Percentiles rank a stretch among this genome's conserved stretches.
Conservation (phyloP, 2,329 filamentous ascomycete species). For the Helotiales sp. region DNA sequence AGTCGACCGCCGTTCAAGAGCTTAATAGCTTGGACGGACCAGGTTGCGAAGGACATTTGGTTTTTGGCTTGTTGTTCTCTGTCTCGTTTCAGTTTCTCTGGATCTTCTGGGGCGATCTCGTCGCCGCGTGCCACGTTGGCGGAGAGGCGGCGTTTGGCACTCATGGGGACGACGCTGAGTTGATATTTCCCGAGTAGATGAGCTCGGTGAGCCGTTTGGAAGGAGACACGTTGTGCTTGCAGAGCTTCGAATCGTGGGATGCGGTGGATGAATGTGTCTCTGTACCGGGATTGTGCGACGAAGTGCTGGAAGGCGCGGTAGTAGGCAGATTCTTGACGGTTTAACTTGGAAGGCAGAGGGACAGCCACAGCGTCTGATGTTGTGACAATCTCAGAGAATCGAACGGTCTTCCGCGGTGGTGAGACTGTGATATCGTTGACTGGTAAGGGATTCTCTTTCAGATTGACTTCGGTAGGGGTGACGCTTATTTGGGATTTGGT, state of each 20-base stretch:
- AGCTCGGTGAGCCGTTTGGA: conserved; percentile 71
- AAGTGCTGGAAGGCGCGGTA: conserved; percentile 84
- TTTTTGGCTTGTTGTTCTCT: conserved; percentile 78
- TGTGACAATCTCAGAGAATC: conserved; percentile 58
- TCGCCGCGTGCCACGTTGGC: conserved; percentile 74
- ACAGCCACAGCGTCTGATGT: conserved; percentile 39
- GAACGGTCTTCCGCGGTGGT: conserved; percentile 70
- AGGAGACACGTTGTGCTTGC: conserved; percentile 77
- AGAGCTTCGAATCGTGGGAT: conserved; percentile 85
- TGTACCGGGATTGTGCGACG: conserved; percentile 61
- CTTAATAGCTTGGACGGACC: conserved; percentile 62
- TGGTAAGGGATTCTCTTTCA: not conserved
- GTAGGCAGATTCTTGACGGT: conserved; percentile 74
- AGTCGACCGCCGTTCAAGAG: conserved; percentile 64
- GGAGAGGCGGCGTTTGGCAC: conserved; percentile 69
- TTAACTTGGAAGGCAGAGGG: conserved; percentile 45
- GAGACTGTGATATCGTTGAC: not conserved
- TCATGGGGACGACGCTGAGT: conserved; percentile 67
- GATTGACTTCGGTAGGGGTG: not conserved
- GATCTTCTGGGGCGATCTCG: conserved; percentile 61
- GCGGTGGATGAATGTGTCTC: conserved; percentile 83
- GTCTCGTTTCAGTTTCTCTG: conserved; percentile 64
- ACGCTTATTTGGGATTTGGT: conserved; percentile 19
- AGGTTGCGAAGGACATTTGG: conserved; percentile 63
- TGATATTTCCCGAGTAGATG: conserved; percentile 85